These are phyloP conservation scores for Backusella sp. DNA, from an alignment of 192 early-diverging fungal species.

Conservation along the genomic window DNA sequence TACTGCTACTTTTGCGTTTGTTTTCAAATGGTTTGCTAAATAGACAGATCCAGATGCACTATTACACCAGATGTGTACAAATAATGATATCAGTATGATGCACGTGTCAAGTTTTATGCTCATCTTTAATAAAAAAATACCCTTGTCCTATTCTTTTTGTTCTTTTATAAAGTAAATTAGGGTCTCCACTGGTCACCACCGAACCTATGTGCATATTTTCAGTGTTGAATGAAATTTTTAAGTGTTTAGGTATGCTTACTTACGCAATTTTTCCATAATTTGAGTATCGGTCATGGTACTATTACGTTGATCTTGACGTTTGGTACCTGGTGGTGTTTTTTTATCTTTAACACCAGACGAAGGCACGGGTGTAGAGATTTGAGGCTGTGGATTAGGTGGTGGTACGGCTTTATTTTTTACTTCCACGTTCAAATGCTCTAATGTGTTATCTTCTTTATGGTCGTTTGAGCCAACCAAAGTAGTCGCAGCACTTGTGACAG, in stretches of 20 bases:
- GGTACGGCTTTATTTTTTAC: background rate
- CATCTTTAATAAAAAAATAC: conserved; percentile 37
- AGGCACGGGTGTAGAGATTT: conserved; percentile 35
- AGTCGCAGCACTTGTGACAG: background rate
- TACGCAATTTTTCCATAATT: conserved; percentile 90
- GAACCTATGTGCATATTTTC: conserved; percentile 46
- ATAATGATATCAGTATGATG: background rate
- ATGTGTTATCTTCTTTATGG: conserved; percentile 19
- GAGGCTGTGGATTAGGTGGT: conserved; percentile 34
- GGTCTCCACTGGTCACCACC: conserved; percentile 91
- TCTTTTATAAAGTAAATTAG: conserved; percentile 87
- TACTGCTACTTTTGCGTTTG: conserved; percentile 74
- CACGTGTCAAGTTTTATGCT: background rate
- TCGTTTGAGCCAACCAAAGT: background rate
- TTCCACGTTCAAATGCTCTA: conserved; percentile 10
- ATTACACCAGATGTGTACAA: background rate
- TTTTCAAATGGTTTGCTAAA: conserved; percentile 68
- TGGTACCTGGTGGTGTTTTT: background rate
- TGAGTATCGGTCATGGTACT: conserved; percentile 90
- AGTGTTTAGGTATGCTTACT: conserved; percentile 15
- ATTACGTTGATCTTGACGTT: conserved; percentile 71
- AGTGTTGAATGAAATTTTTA: background rate
- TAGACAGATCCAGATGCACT: conserved; percentile 92
- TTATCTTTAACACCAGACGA: conserved; percentile 7
- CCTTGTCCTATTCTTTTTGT: conserved; percentile 97